Evolutionary conservation across 23 red algal genomes (phyloP).

Genomic region (Cyanidiococcus yangmingshanensis): DNA sequence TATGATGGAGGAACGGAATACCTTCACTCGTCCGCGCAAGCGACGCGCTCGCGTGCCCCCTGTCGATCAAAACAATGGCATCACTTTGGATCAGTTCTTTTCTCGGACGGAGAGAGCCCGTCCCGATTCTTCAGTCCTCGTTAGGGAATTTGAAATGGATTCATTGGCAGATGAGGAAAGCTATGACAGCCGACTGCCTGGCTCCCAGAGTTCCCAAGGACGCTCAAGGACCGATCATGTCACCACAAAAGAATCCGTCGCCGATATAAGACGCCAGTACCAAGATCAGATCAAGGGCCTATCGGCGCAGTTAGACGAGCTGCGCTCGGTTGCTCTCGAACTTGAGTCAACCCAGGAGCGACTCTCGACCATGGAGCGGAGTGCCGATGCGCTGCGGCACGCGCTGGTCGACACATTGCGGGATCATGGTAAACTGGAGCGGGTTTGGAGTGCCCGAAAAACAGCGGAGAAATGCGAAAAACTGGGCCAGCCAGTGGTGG

Average conservation of each 20-base stretch:
- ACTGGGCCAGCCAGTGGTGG: slow-evolving; percentile 43
- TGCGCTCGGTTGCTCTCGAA: slow-evolving; percentile 1
- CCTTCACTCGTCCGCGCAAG: background rate
- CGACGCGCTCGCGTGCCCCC: background rate
- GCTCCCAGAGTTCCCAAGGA: background rate
- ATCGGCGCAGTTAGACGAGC: background rate
- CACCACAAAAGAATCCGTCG: background rate
- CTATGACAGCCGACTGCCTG: background rate
- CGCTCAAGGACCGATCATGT: background rate
- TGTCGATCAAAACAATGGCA: background rate
- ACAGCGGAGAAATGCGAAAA: slow-evolving; percentile 37
- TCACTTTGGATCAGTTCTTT: slow-evolving; percentile 18
- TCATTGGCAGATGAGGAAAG: background rate
- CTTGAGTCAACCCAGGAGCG: background rate
- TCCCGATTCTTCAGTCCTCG: background rate
- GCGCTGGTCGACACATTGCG: background rate
- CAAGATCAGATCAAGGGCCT: background rate
- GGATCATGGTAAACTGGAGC: slow-evolving; percentile 26
- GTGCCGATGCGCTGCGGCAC: background rate
- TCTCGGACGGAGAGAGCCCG: background rate
- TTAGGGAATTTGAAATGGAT: background rate
- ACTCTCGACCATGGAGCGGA: background rate
- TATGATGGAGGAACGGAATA: background rate
- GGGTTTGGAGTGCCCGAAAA: slow-evolving; percentile 21
- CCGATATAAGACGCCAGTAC: background rate